Evolutionary conservation across 2,329 filamentous ascomycete species (phyloP).

Genomic region (Didymosphaeria variabile): DNA sequence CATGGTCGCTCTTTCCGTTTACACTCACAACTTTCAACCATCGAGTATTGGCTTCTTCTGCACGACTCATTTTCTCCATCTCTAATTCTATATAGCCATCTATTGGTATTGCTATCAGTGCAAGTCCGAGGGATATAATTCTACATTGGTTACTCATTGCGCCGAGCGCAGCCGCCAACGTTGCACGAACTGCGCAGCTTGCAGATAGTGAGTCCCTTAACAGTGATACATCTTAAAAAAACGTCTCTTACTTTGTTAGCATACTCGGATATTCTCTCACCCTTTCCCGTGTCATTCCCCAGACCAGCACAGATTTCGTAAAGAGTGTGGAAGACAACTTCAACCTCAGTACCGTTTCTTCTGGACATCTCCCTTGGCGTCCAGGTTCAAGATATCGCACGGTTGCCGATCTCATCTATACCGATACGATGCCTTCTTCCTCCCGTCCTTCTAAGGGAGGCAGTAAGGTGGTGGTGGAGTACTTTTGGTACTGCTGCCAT

Average conservation of each 20-base stretch:
- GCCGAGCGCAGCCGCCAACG: neutral
- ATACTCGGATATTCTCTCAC: neutral
- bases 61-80: neutral
- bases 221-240: neutral
- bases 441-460: neutral
- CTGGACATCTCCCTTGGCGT: neutral
- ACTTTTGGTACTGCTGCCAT: constrained; percentile 7
- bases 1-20: neutral
- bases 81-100: neutral
- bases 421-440: constrained; percentile 1
- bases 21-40: neutral
- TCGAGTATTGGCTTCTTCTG: neutral
- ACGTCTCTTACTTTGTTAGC: neutral
- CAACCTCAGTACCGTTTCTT: neutral
- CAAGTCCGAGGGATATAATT: constrained; percentile 13
- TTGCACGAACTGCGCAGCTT: neutral
- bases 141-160: neutral
- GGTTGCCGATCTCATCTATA: neutral
- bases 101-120: constrained; percentile 20
- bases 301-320: neutral
- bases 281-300: neutral
- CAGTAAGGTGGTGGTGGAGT: neutral
- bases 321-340: neutral
- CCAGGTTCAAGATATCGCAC: neutral
- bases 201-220: neutral